Base-by-base conservation (phyloP, 495 filamentous ascomycete species). In the Neurospora tetraspora region DNA sequence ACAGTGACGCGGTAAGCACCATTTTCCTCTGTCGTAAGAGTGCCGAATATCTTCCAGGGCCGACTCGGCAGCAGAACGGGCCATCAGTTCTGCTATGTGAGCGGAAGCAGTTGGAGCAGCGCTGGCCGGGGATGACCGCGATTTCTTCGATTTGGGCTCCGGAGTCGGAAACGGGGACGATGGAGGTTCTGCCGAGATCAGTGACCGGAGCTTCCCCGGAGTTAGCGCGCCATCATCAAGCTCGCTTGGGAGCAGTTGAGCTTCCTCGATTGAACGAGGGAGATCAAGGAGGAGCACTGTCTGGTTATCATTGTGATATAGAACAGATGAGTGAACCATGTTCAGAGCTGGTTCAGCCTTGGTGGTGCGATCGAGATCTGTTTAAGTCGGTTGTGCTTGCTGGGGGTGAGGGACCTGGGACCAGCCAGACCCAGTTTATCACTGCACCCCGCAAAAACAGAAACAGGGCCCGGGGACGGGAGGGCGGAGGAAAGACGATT, bases 51-150 rank as follows among this genome's bases (percentile, higher is more conserved):
- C 75, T 14, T 82, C 74, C 27, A 88, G 79, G 34, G 86, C 83
- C 8, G 78, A 71, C 71, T 81, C 80, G 31, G 80, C 80, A n/a
- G 77, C 78, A 31, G 82, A 83, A 20, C 79, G 70, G 59, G 82
- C 80, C 84, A 86, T 86, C 53, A 86, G 71, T 72, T 84, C 83
- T 16, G 82, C 78, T 70, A 86, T 69, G 36, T 82, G 83, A n/a
- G 80, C 78, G 12, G 82, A 80, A 23, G 73, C 69, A 27, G 18
- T 73, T 8, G 75, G 72, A 12, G 73, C 36, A 9, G 76, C 31
- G 27, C 27, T 69, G 70, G 10, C 39, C 68, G 43, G 39, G 27
- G 4, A 39, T 27, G 38, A 71, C 45, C 74, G 74, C 39, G 31
- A 27, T 34, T 31, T 69, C 23, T 31, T 70, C 23, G 65, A 14